Base-by-base conservation (phyloP, 2,329 filamentous ascomycete genomes). In the Penicillium rolfsii region DNA sequence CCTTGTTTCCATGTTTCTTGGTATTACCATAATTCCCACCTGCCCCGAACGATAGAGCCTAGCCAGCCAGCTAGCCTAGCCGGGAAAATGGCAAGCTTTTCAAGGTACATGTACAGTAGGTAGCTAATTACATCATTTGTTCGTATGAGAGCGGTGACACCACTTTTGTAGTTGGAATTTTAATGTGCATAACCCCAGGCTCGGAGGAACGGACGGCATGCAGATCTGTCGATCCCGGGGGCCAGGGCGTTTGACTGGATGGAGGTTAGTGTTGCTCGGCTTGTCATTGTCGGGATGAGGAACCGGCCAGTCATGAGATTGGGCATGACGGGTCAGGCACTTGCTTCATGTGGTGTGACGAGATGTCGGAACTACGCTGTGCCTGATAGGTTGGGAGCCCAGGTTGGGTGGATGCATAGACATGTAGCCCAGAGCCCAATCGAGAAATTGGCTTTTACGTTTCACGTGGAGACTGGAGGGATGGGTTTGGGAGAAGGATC, bases 261-360 rank as follows among this genome's bases (percentile, higher is more conserved):
- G 57, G 57, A 45, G 41, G 30, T 16, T 33, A 45, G 26, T 35
- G 33, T n/a, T 22, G 36, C 38, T 5, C 5, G 5, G 35, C 16
- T 43, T 46, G 50, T 50, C 24, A 64, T 56, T 60, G 48, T 52
- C 48, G 59, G 62, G 53, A 26, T 19, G 38, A 5, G 19, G 35
- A 38, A 36, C 62, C 62, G 45, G 59, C 59, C 59, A 62, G 60
- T 64, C 5, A 52, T 46, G 9, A 16, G 11, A 11, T 24, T 28
- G 12, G 36, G 4, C n/a, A 12, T 6, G 19, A 26, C n/a, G 19
- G 40, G 26, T 49, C 19, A 14, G 24, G 41, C 11, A 22, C 14
- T 22, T 19, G 16, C 26, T 14, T 49, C 5, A 4, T 28, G 45
- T 28, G 12, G 28, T 26, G 12, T n/a, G 36, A 43, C 41, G 41